Evolutionary conservation across 129 eudicot genomes (phyloP), one percentile per base, ranked within the genome.

Genomic region (Dittrichia graveolens): DNA sequence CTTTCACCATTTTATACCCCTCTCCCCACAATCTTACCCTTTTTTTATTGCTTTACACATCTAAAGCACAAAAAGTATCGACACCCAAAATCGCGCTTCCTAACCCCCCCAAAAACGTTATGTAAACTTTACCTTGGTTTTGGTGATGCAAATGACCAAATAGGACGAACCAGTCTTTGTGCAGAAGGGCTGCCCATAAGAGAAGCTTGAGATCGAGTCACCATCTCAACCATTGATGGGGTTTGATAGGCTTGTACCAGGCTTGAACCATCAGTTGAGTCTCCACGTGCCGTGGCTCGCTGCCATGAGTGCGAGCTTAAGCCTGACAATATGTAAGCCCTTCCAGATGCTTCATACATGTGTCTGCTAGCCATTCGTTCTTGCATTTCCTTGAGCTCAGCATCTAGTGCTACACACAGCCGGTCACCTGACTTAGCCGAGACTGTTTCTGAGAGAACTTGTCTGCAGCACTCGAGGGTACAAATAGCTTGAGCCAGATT

Each of bases 231-330:
- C 96, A 90, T 90, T 7, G 91, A 88, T 8, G 85, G 97, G 75
- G 97, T 91, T 76, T 88, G 95, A 64, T 88, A 91, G 64, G 97
- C 76, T 48, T 84, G 93, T 41, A 86, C 73, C 46, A 86, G 85
- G 71, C 89, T 88, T 13, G 93, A 88, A 15, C 89, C 83, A 60
- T 84, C 96, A 6, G 84, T 81, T 11, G 97, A 91, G 78, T 91
- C 93, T 31, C 97, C 97, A 44, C 97, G 82, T 15, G 95, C 85
- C n/a, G 97, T 91, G 55, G 97, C 97, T 69, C 97, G 79, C 69
- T 91, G 97, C 97, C 97, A 91, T 8, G 97, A 91, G 79, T 91
- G 97, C 15, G 97, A 91, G 83, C 97, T 91, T 65, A 91, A 79
- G 16, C 97, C 97, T 16, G 97, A 91, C 49, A 91, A 67, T 48